Base-by-base conservation (phyloP, 306 rosid species). In the Pyrus pyrifolia region DNA sequence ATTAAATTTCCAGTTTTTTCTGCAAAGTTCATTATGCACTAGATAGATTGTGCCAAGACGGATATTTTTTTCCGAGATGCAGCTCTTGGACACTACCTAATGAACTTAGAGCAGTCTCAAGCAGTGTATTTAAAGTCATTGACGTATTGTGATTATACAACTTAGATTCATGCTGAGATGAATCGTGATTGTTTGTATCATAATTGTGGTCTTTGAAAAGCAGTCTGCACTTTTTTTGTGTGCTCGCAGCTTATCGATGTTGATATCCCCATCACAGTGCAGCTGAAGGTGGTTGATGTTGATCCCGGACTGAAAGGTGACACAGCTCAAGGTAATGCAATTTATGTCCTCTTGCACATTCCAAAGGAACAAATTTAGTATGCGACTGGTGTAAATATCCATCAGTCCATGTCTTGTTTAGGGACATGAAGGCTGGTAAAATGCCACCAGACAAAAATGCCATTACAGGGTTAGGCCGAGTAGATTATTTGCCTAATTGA, bases 301-400 rank as follows among this genome's bases (percentile, higher is more conserved):
- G 98, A 91, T 83, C 93, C 93, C 3, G 98, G 97, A 66, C 85
- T 91, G 58, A 93, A 83, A 86, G 97, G 98, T 61, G 96, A 93
- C 88, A 91, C 98, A 2, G 90, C 88, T 72, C 97, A 89, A 88
- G 98, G 97, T 87, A 77, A 79, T 70, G 76, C 71, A 77, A 64
- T 63, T 76, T 68, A 72, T 46, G 55, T 64, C 80, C 65, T 68
- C 22, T 64, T 67, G 57, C 59, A 29, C 61, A 72, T 70, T 76
- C 40, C 72, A 22, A 46, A 33, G 38, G 70, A 78, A 60, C 73
- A 68, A 79, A 63, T 71, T 64, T 69, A 65, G 49, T 8, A 19
- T 59, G 59, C 11, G 46, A 64, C 30, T 46, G 55, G 22, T 51
- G 53, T 75, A 52, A 72, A 59, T 85, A 72, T 70, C 23, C 17